A percentile compares a stretch with the other conserved stretches of the same genome.
phyloP scores from a whole-genome alignment of 441 rosid species.

The Croton setiger region DNA sequence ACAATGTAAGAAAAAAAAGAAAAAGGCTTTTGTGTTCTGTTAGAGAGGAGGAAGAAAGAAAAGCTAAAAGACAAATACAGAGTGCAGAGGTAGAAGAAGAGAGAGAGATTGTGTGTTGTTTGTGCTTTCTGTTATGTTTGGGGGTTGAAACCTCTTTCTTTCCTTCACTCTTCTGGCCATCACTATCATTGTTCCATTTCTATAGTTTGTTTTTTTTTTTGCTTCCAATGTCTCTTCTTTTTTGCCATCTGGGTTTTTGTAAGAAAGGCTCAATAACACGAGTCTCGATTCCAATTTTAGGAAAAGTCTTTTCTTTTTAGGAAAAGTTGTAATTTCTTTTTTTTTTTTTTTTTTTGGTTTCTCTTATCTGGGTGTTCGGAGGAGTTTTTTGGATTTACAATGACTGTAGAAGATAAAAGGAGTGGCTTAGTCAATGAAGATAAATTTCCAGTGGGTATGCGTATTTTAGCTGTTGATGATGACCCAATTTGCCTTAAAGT shows the following conservation, averaged over 20 bases:
- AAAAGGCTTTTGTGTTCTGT: conserved; percentile 20
- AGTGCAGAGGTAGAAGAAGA: conserved; percentile 19
- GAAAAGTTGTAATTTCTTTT: neutral
- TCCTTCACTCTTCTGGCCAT: conserved; percentile 26
- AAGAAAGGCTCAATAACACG: conserved; percentile 8
- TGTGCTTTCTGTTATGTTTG: conserved; percentile 27
- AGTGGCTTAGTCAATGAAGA: conserved; percentile 36
- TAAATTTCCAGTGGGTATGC: conserved; percentile 71
- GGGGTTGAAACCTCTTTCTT: conserved; percentile 18
- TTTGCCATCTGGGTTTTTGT: conserved; percentile 29
- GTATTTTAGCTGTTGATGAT: conserved; percentile 92
- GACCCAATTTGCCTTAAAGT: conserved; percentile 72
- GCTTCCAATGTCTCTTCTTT: neutral
- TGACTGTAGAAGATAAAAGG: conserved; percentile 38
- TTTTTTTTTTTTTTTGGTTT: conserved; percentile 19
- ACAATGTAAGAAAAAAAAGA: conserved; percentile 10
- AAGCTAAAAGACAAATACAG: conserved; percentile 34
- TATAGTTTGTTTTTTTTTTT: conserved; percentile 15
- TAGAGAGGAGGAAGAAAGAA: conserved; percentile 13
- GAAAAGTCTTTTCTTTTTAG: conserved; percentile 4
- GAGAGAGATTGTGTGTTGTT: conserved; percentile 3
- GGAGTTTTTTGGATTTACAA: conserved; percentile 24
- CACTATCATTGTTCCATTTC: conserved; percentile 39
- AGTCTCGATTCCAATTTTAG: neutral
- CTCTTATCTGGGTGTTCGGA: conserved; percentile 6